phyloP scores from a whole-genome alignment of 148 eudicot species.

The Camellia japonica region DNA sequence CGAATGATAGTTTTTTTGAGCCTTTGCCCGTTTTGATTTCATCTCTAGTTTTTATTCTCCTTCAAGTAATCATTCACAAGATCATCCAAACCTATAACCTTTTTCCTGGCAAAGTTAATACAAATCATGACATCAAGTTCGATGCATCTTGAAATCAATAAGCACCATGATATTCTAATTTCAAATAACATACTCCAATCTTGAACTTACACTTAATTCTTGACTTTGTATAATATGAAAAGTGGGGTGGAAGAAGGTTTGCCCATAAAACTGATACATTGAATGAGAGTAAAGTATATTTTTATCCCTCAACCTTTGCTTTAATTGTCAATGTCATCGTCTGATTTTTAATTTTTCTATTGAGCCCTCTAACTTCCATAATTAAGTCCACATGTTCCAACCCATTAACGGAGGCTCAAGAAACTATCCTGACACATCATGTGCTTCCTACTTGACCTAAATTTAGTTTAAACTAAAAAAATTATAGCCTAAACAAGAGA shows the following conservation, averaged over 20 bases:
- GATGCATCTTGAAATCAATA: background rate
- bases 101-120: constrained; percentile 49
- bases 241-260: background rate
- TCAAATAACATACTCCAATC: background rate
- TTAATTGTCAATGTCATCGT: too few species aligned
- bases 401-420: too few species aligned
- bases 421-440: too few species aligned
- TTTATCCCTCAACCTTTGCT: too few species aligned
- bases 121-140: background rate
- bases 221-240: background rate
- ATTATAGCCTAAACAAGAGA: too few species aligned
- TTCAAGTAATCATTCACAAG: constrained; percentile 59
- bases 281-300: background rate
- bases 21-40: constrained; percentile 44
- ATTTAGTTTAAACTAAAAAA: too few species aligned
- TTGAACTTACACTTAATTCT: background rate
- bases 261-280: background rate
- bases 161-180: background rate
- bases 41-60: constrained; percentile 49
- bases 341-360: too few species aligned
- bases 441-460: too few species aligned
- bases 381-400: too few species aligned
- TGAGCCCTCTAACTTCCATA: too few species aligned
- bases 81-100: constrained; percentile 84
- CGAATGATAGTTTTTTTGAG: constrained; percentile 22